Base-by-base conservation (phyloP, 306 rosid species). In the Cucumis melo region DNA sequence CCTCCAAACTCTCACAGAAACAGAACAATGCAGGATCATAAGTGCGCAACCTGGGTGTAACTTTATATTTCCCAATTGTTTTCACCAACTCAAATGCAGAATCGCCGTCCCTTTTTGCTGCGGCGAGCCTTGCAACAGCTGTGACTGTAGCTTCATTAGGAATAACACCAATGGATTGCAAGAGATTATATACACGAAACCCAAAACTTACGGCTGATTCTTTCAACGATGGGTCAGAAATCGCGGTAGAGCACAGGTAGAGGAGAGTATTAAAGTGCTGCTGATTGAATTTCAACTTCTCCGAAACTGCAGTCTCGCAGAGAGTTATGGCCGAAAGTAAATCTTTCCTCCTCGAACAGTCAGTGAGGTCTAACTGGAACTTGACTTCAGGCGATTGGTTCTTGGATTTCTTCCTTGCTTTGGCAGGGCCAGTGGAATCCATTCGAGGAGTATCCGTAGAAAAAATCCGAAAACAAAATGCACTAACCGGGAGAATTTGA, bases 131-230 rank as follows among this genome's bases (percentile, higher is more conserved):
- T 1, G 93, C 93, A 1, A 86, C 82, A 13, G 96, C 88, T 2
- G 96, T 89, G 77, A 94, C 72, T 5, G 98, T 64, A 38, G 98
- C 98, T 79, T 94, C 98, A 41, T 87, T 91, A 24, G 97, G 98
- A 24, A 11, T 58, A 29, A 90, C 48, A 0, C 78, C 84, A 16
- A 78, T 51, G 0, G 87, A 55, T 21, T 72, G 54, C 88, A 94
- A 88, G 48, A 79, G 95, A 76, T 86, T 81, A 80, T 86, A 94
- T 2, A 88, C 51, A 56, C 88, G 90, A 78, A 91, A 89, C 20
- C 98, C 97, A 48, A 86, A 77, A 50, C 78, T 80, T 29, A 89
- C 73, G 0, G 96, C 91, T 1, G 73, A 50, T 2, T 76, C 75
- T 59, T 82, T 91, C 55, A 84, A 84, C 0, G 85, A 90, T 8